Base-by-base conservation (phyloP, 1,284 basidiomycete species). In the Fomitopsis schrenkii region DNA sequence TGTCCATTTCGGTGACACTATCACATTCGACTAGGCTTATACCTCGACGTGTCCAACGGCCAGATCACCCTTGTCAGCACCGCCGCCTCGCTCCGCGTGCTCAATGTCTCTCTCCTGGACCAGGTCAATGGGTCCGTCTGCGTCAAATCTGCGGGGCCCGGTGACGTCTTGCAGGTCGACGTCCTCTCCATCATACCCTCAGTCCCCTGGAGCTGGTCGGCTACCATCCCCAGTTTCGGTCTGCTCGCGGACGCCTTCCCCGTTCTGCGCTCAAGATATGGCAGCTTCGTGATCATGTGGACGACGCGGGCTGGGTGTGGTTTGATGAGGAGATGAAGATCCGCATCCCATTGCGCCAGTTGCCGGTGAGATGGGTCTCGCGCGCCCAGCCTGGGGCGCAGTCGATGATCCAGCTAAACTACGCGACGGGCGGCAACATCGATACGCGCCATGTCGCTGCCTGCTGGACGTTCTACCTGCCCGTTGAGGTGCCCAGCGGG, bases 371-470 rank as follows among this genome's bases (percentile, higher is more conserved):
- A 85, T 87, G 82, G 84, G 85, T 17, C 80, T 86, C 14, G 85
- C 79, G 76, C 19, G 82, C 76, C 10, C 73, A 74, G 59, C 68
- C 68, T 7, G 85, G 85, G 0, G 75, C 81, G 33, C 81, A 79
- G 65, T 85, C 84, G 26, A 86, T 83, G 7, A 86, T 86, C 59
- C 85, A 85, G 55, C 85, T 85, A n/a, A n/a, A n/a, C 0, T 86
- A 85, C 64, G 74, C 71, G 46, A 87, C 85, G 0, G 85, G 85
- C 1, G 84, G 85, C 2, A 86, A 87, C 67, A 73, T 87, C 35
- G 85, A 87, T 62, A 86, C 85, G 40, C 81, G 79, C 61, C 81
- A 86, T 72, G 57, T 87, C 38, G 77, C 71, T 5, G 76, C 71
- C 15, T 85, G 85, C 0, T 74, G 84, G 22, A 84, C 79, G 42